Conservation (phyloP, 306 rosid species). For the Rosa rugosa region DNA sequence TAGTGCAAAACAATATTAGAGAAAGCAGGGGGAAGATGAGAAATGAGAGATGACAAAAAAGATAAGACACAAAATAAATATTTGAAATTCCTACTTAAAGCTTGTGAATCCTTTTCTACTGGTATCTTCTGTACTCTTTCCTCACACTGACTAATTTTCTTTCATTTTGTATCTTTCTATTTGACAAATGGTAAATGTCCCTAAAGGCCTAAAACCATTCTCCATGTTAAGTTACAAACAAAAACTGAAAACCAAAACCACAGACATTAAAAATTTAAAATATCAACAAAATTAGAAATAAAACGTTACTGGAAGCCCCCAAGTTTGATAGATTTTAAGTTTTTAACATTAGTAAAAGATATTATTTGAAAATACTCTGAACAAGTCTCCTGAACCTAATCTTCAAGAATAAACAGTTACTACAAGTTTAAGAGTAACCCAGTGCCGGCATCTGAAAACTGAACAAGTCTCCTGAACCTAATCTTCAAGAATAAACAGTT, state of each 20-base stretch:
- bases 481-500: not conserved
- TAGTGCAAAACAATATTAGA: not conserved
- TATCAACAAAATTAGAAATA: not conserved
- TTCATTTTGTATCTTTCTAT: not conserved
- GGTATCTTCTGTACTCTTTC: not conserved
- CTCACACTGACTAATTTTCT: not conserved
- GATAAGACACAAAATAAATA: not conserved
- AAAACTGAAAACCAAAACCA: not conserved
- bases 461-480: slow-evolving; percentile 8
- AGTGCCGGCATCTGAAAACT: not conserved
- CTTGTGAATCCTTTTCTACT: not conserved
- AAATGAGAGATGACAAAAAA: not conserved
- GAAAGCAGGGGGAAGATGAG: not conserved
- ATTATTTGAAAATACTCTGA: not conserved
- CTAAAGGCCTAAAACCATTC: not conserved
- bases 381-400: slow-evolving; percentile 7
- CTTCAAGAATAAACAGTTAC: not conserved
- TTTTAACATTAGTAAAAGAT: too few species aligned
- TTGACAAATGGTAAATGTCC: not conserved
- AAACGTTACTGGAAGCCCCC: not conserved
- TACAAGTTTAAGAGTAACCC: not conserved
- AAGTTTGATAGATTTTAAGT: not conserved
- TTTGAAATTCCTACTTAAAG: not conserved
- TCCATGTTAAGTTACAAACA: not conserved
- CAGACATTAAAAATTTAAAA: not conserved